Evolutionary conservation across 2,329 filamentous ascomycete species (phyloP).

Genomic region (Fusarium zealandicum): DNA sequence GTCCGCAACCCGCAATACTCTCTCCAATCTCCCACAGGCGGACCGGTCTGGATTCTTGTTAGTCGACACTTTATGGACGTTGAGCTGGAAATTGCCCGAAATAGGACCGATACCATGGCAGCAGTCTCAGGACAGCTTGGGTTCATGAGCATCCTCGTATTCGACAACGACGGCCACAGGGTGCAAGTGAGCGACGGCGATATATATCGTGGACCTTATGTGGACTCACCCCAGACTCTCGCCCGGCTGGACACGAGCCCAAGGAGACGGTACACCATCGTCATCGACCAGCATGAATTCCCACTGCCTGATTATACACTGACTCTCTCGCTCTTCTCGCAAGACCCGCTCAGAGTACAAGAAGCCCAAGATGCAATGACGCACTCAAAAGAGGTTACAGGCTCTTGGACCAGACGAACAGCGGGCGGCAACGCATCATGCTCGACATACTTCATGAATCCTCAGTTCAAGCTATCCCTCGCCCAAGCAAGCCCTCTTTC

Average conservation of each 20-base stretch:
- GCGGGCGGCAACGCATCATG: constrained; percentile 86
- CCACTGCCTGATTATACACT: constrained; percentile 80
- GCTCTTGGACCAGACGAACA: constrained; percentile 78
- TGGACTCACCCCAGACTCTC: constrained; percentile 92
- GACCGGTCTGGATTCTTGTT: constrained; percentile 82
- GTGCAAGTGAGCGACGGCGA: constrained; percentile 78
- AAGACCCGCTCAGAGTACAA: constrained; percentile 64
- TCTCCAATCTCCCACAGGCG: constrained; percentile 63
- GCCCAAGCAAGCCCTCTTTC: constrained; percentile 66
- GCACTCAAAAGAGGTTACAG: constrained; percentile 64
- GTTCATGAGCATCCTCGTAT: constrained; percentile 88
- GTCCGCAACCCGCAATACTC: constrained; percentile 77
- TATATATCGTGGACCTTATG: constrained; percentile 80
- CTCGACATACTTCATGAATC: constrained; percentile 81
- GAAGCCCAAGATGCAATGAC: constrained; percentile 67
- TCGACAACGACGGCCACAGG: constrained; percentile 72
- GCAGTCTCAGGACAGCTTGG: constrained; percentile 66
- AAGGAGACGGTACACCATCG: constrained; percentile 62
- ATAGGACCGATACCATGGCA: constrained; percentile 50
- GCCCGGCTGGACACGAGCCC: constrained; percentile 65
- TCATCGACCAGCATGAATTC: constrained; percentile 81
- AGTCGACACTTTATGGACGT: constrained; percentile 83
- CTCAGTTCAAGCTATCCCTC: constrained; percentile 78
- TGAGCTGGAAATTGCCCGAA: constrained; percentile 64
- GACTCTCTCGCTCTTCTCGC: constrained; percentile 83